Evolutionary conservation across 331 rosid species (phyloP).

Genomic region (Spiraea crenata): DNA sequence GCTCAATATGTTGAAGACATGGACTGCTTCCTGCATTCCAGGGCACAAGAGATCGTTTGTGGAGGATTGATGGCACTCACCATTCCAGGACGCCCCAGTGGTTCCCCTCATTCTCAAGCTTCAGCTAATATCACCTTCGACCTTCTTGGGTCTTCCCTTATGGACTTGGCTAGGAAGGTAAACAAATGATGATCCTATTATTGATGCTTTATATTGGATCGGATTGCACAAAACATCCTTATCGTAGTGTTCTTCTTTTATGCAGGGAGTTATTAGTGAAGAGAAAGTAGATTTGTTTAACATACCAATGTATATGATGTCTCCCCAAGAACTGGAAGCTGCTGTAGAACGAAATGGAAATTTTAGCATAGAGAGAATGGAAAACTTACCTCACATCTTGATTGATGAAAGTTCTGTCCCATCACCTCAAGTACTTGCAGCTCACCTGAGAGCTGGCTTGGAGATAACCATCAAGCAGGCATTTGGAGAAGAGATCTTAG

Average conservation of each 20-base stretch:
- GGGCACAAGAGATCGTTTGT: conserved; percentile 14
- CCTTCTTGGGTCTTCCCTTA: not conserved
- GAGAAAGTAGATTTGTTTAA: not conserved
- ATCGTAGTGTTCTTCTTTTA: not conserved
- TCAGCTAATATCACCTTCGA: not conserved
- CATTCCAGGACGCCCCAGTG: not conserved
- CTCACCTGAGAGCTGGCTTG: conserved; percentile 10
- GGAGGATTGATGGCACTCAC: conserved; percentile 16
- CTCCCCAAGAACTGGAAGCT: conserved; percentile 4
- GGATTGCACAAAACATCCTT: not conserved
- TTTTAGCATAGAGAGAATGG: conserved; percentile 15
- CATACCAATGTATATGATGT: conserved; percentile 1
- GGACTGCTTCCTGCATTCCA: conserved; percentile 9
- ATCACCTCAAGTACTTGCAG: not conserved
- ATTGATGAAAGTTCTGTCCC: not conserved
- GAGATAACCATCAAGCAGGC: not conserved
- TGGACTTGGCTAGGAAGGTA: conserved; percentile 18
- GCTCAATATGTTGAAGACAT: conserved; percentile 8
- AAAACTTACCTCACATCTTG: not conserved
- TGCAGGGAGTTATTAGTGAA: not conserved
- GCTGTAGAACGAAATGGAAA: conserved; percentile 15
- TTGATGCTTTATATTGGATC: too few species aligned
- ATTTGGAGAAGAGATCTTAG: conserved; percentile 19
- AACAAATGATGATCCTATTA: not conserved
- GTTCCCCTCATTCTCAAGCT: not conserved